Base-by-base conservation (phyloP, 306 rosid genomes). In the Rosa lucieae region DNA sequence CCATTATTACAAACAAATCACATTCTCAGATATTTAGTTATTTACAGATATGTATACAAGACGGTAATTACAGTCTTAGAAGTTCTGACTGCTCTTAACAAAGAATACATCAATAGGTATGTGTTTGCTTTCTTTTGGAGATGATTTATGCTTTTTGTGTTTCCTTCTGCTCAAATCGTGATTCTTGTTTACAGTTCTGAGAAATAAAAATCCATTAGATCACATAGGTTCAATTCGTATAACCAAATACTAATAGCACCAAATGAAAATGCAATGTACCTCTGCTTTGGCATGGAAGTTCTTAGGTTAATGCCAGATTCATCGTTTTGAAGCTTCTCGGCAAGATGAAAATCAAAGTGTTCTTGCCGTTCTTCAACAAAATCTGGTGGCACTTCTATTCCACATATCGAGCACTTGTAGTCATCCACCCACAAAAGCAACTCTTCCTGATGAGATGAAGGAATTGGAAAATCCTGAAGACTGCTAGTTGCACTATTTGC, bases 271-370 rank as follows among this genome's bases (percentile, higher is more conserved):
- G 8, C 53, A 49, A 37, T 51, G 7, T 87, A 94, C 99, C 97
- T 87, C 20, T 72, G 81, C 71, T 81, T 86, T 52, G 17, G 82
- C 73, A 47, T 14, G 61, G 59, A 42, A 70, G 80, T 71, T 79
- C 81, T 71, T 18, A 73, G 86, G 73, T 44, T 83, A 73, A 58
- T 73, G 74, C 87, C 79, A 67, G 98, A 91, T 83, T 92, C 99
- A 74, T 89, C 97, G 26, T 79, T 82, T 84, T 95, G 99, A 85
- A 95, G 94, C 88, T 87, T 91, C 84, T 92, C 89, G 7, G 99
- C 99, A 65, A 92, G 88, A 85, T 95, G 99, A 80, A 95, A 95
- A 85, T 95, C 99, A 53, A 82, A 76, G 81, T 95, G 99, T 83
- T 95, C 97, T 86, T 84, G 90, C 68, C 99, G 88, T 87, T 95